Base-by-base conservation (phyloP, 352 stramenopile genomes). In the Phytophthora meadii region DNA sequence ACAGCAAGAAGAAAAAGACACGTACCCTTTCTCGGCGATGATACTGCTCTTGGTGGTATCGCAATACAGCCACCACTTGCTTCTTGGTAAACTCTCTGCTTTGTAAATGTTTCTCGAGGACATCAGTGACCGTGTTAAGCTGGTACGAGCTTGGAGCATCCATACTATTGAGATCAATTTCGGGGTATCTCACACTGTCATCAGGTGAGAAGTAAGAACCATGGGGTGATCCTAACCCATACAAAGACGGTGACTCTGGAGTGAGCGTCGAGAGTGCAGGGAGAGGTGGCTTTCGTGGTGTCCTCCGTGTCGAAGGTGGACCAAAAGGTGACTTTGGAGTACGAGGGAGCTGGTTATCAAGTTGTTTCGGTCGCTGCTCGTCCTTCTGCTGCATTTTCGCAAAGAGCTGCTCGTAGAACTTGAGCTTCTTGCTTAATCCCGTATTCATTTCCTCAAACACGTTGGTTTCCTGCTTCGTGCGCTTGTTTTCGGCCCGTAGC, bases 331-430 rank as follows among this genome's bases (percentile, higher is more conserved):
- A 63, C 10, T 49, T 58, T 12, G 50, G 46, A 19, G 55, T 68
- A 27, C 37, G 58, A 19, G 66, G 49, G 1, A 36, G 39, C 37
- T 69, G 68, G 41, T 65, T 72, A 14, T 54, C 48, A 0, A 44
- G 17, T 32, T 66, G 52, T 22, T 70, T 76, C 3, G 39, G 27
- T 19, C 50, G 37, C 15, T 80, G 70, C 7, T 75, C 62, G 25
- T 90, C 75, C 30, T 84, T 61, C 8, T 78, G 67, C 63, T 90
- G 78, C 75, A 90, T 84, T 44, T 85, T 88, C 2, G 72, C 65
- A 27, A 91, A 84, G 12, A 91, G 52, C 32, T 89, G 79, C 34
- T 89, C 79, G 62, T 88, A 91, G 44, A 91, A 89, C 39, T 80
- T 81, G 27, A 91, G 51, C 36, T 85, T 88, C 51, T 84, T 80